These are phyloP conservation scores for Saccharomycopsis selenospora DNA, from an alignment of 805 yeast genomes.

Conservation along the genomic window DNA sequence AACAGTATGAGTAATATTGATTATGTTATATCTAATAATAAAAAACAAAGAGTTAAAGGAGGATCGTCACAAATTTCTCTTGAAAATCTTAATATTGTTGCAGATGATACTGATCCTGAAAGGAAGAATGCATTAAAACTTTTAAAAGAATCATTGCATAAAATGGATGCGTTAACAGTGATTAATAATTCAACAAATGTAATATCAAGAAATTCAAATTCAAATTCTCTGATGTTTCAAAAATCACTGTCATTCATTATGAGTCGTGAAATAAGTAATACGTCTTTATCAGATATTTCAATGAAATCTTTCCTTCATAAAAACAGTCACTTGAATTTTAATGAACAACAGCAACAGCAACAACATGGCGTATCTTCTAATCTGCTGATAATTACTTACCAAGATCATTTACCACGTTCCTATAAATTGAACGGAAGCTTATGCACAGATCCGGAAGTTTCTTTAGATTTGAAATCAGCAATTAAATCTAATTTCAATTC, in stretches of 20 bases:
- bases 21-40: conserved; percentile 2
- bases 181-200: background rate
- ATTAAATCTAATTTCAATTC: conserved; percentile 13
- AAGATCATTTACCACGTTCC: background rate
- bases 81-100: background rate
- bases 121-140: conserved; percentile 7
- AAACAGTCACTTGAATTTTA: background rate
- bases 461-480: background rate
- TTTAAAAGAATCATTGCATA: conserved; percentile 13
- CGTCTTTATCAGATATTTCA: background rate
- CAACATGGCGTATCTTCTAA: background rate
- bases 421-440: conserved; percentile 12
- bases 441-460: conserved; percentile 11
- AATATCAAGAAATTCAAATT: background rate
- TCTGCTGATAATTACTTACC: background rate
- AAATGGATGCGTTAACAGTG: background rate
- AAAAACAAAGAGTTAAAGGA: background rate
- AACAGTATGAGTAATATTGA: background rate
- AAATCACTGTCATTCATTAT: background rate
- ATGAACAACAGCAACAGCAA: background rate
- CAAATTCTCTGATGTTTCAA: background rate
- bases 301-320: background rate
- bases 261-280: background rate
- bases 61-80: background rate
- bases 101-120: conserved; percentile 4